These are phyloP conservation scores for Scutellaria minor DNA, from an alignment of 257 asterid species.

Conservation along the genomic window DNA sequence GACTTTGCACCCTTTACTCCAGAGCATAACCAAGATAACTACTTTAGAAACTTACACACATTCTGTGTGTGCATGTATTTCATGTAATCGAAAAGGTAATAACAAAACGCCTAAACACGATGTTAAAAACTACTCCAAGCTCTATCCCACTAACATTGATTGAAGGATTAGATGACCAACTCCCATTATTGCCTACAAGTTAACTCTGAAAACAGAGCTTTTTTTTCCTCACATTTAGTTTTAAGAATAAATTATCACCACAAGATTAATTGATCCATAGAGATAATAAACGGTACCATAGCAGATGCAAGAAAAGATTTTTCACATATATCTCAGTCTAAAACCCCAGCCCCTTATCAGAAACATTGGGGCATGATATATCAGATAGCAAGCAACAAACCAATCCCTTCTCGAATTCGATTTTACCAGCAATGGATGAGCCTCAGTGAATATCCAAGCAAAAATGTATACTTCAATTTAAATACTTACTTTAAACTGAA, in stretches of 20 bases:
- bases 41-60: not conserved
- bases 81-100: not conserved
- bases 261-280: not conserved
- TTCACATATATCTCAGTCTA: not conserved
- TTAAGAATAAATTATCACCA: too few relatives aligned
- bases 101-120: not conserved
- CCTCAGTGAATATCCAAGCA: too few relatives aligned
- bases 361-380: too few relatives aligned
- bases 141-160: slow-evolving; percentile 1
- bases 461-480: too few relatives aligned
- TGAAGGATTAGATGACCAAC: not conserved
- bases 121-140: not conserved
- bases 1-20: too few relatives aligned
- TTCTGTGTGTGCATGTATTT: not conserved
- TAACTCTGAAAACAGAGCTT: not conserved
- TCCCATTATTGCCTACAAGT: too few relatives aligned
- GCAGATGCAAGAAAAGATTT: not conserved
- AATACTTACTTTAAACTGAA: too few relatives aligned
- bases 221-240: too few relatives aligned
- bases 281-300: not conserved
- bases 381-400: too few relatives aligned
- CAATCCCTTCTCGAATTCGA: not conserved
- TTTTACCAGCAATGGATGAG: not conserved
- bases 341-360: not conserved
- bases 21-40: too few relatives aligned